Evolutionary conservation across 441 rosid species (phyloP).

Genomic region (Raphanus hybrid): DNA sequence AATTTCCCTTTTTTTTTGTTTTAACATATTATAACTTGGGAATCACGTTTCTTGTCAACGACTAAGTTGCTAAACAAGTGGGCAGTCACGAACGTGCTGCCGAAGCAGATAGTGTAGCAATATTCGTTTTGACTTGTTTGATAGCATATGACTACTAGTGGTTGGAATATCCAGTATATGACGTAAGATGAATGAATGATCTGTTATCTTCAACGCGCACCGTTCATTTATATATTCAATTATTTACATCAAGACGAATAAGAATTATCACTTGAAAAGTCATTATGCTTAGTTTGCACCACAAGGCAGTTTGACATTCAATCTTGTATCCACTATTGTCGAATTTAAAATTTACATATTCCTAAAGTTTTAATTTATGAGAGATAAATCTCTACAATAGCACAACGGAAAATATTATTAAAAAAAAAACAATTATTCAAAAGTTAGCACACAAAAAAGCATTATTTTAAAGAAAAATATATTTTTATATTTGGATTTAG

Average conservation of each 20-base stretch:
- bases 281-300: not conserved
- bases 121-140: not conserved
- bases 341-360: not conserved
- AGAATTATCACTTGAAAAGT: not conserved
- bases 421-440: too few species aligned
- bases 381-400: too few species aligned
- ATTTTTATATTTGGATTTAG: too few species aligned
- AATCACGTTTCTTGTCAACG: not conserved
- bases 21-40: not conserved
- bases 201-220: not conserved
- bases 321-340: not conserved
- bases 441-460: too few species aligned
- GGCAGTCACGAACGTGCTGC: not conserved
- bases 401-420: too few species aligned
- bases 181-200: not conserved
- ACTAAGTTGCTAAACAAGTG: not conserved
- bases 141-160: not conserved
- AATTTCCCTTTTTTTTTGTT: not conserved
- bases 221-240: not conserved
- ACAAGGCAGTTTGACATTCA: not conserved
- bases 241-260: not conserved
- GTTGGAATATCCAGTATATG: not conserved
- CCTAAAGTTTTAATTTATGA: not conserved
- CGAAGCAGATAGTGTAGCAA: not conserved
- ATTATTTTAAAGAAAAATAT: too few species aligned